Evolutionary conservation across 2,329 filamentous ascomycete species (phyloP).

Genomic region (Byssochlamys sp.): DNA sequence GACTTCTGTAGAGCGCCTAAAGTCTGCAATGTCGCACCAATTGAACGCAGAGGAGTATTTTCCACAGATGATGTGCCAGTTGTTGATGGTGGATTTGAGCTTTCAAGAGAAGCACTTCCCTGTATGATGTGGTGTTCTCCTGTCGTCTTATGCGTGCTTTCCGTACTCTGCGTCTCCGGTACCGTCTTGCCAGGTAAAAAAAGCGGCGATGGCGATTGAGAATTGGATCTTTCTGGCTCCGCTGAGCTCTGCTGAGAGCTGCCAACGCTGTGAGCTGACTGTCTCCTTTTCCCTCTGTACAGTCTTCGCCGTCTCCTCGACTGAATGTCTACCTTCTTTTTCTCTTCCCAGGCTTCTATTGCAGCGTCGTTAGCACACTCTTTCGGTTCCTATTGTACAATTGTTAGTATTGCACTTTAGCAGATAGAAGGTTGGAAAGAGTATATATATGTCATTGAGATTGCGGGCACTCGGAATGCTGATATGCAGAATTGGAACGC

Average conservation of each 20-base stretch:
- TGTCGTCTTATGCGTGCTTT: neutral
- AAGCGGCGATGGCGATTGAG: neutral
- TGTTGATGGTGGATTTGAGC: neutral
- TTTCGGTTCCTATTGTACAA: slow-evolving; percentile 23
- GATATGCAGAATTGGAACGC: neutral
- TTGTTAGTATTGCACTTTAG: neutral
- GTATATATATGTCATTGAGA: too few relatives aligned
- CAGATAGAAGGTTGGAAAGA: neutral
- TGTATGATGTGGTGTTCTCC: neutral
- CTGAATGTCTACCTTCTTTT: slow-evolving; percentile 7
- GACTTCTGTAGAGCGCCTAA: neutral
- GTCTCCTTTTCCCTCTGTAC: neutral
- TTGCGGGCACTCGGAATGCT: neutral
- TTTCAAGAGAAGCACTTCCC: slow-evolving; percentile 3
- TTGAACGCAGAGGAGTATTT: neutral
- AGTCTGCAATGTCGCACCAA: neutral
- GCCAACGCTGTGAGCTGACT: neutral
- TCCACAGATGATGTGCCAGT: neutral
- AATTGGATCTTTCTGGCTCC: neutral
- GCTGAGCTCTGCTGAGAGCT: neutral
- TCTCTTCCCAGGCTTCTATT: slow-evolving; percentile 20
- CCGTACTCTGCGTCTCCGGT: slow-evolving; percentile 2
- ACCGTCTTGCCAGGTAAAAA: neutral
- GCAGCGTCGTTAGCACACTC: slow-evolving; percentile 23
- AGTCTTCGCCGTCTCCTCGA: neutral